These are phyloP conservation scores for Tolypocladium endophyticum DNA, from an alignment of 2,329 filamentous ascomycete species.

Conservation along the genomic window DNA sequence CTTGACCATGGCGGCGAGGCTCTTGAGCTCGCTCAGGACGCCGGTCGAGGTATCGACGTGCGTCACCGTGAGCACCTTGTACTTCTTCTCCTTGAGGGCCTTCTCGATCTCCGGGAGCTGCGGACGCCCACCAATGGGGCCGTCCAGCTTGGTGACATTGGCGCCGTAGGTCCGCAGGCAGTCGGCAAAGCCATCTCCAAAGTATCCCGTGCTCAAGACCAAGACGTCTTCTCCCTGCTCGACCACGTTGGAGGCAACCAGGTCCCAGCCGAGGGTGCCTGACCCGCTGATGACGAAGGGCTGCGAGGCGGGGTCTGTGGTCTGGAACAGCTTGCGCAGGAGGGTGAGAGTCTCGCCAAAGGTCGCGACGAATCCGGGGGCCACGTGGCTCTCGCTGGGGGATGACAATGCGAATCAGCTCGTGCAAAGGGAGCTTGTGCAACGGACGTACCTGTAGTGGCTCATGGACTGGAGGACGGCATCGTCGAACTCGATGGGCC, in stretches of 20 bases:
- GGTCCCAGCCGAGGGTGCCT: slow-evolving; percentile 92
- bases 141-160: slow-evolving; percentile 80
- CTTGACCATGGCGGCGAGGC: slow-evolving; percentile 72
- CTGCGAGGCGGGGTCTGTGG: slow-evolving; percentile 69
- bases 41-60: slow-evolving; percentile 97
- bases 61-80: slow-evolving; percentile 90
- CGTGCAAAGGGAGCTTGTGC: not conserved
- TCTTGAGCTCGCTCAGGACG: slow-evolving; percentile 83
- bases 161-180: slow-evolving; percentile 87
- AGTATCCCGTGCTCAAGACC: slow-evolving; percentile 94
- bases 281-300: slow-evolving; percentile 91
- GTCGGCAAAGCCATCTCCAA: slow-evolving; percentile 87
- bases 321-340: slow-evolving; percentile 91
- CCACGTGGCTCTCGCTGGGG: slow-evolving; percentile 83
- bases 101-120: slow-evolving; percentile 81
- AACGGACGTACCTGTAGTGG: slow-evolving; percentile 63
- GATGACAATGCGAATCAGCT: not conserved
- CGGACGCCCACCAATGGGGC: slow-evolving; percentile 77
- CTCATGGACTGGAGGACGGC: slow-evolving; percentile 89
- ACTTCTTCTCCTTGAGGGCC: slow-evolving; percentile 80
- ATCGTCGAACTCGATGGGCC: slow-evolving; percentile 98
- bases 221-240: slow-evolving; percentile 85
- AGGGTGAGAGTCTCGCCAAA: slow-evolving; percentile 86
- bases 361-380: slow-evolving; percentile 73
- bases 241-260: slow-evolving; percentile 86